phyloP scores from a whole-genome alignment of 345 rosid genomes.

The Ceriops tagal region DNA sequence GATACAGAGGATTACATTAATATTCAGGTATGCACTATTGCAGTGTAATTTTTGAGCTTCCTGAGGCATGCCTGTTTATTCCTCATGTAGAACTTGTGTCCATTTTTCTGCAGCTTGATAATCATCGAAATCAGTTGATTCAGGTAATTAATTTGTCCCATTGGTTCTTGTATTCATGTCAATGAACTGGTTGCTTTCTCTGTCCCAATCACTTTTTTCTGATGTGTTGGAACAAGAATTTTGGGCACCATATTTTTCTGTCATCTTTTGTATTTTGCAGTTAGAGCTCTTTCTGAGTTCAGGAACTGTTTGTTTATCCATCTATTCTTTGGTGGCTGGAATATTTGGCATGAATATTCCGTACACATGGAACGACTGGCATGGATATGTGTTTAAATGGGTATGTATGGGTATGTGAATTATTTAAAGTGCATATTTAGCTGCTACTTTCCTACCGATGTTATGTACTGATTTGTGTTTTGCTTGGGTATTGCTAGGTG shows the following conservation, averaged over 20 bases:
- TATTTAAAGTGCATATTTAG: constrained; percentile 1
- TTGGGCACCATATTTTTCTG: neutral
- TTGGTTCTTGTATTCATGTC: neutral
- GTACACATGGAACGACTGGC: constrained; percentile 61
- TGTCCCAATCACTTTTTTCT: neutral
- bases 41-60: neutral
- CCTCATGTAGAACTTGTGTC: constrained; percentile 4
- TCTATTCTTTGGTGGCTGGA: constrained; percentile 72
- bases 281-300: constrained; percentile 75
- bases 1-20: constrained; percentile 98
- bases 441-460: neutral
- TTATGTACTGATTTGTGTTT: neutral
- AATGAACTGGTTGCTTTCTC: neutral
- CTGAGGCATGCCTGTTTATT: neutral
- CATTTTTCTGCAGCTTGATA: constrained; percentile 72
- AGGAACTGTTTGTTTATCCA: constrained; percentile 59
- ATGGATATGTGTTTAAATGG: constrained; percentile 82
- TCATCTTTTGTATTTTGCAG: constrained; percentile 39
- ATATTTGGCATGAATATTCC: constrained; percentile 98
- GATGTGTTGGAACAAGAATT: neutral
- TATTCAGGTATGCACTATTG: constrained; percentile 57
- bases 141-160: constrained; percentile 48
- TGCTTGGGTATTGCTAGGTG: constrained; percentile 43
- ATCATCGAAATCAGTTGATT: constrained; percentile 96
- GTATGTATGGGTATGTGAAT: constrained; percentile 65